Conservation (phyloP, 768 basidiomycete genomes). For the Lanmaoa pseudosensibilis region DNA sequence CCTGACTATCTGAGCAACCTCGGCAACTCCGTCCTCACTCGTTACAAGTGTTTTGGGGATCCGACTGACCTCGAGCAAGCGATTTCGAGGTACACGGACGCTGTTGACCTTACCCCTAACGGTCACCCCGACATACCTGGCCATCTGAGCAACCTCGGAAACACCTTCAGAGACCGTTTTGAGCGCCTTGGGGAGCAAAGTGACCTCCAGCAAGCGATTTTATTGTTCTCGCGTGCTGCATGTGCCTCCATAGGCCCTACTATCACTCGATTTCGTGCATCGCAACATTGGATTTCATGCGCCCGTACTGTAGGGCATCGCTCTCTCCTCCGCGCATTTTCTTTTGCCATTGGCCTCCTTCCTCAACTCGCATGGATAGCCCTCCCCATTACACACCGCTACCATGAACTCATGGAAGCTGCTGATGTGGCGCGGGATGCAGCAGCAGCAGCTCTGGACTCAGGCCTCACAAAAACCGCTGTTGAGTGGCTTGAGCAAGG, state of each 20-base stretch:
- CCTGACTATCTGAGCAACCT: no score
- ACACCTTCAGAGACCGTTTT: no score
- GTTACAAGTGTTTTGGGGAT: not conserved
- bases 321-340: not conserved
- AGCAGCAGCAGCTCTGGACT: constrained; percentile 18
- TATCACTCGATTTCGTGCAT: not conserved
- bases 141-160: no score
- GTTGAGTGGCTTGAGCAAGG: constrained; percentile 13
- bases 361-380: constrained; percentile 1
- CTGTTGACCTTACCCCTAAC: not conserved
- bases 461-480: not conserved
- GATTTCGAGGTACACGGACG: not conserved
- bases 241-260: not conserved
- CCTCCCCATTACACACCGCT: not conserved
- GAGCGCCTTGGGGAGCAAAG: no score
- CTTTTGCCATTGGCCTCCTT: not conserved
- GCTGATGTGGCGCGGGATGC: constrained; percentile 18
- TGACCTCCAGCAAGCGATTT: not conserved
- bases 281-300: not conserved
- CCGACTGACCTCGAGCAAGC: not conserved
- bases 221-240: not conserved
- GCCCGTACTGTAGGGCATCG: not conserved
- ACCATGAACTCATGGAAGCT: not conserved
- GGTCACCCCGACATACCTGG: not conserved
- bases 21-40: not conserved